Conservation (phyloP, 768 basidiomycete genomes). For the Serendipita sp. region DNA sequence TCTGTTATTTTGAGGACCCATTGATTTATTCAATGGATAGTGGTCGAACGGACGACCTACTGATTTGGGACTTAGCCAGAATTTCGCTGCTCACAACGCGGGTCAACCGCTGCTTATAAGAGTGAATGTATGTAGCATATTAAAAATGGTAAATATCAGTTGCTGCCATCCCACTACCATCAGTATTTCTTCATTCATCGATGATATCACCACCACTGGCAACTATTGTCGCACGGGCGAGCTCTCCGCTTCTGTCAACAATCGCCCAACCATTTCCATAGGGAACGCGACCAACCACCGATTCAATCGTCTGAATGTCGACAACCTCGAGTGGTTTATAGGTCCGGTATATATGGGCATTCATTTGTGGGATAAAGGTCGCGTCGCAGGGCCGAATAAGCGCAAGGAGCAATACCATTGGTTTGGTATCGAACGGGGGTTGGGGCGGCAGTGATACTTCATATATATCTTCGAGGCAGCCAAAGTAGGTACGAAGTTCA, state of each 20-base stretch:
- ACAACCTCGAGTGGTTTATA: constrained; percentile 12
- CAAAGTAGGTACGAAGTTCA: constrained; percentile 19
- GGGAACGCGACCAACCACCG: constrained; percentile 17
- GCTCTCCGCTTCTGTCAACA: constrained; percentile 18
- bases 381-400: constrained; percentile 11
- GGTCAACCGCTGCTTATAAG: background rate
- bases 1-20: background rate
- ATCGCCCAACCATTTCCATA: constrained; percentile 15
- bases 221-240: constrained; percentile 12
- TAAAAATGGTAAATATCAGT: too few species aligned
- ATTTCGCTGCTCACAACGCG: background rate
- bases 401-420: constrained; percentile 17
- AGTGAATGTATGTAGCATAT: too few species aligned
- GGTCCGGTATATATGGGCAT: constrained; percentile 7
- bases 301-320: constrained; percentile 17
- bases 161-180: too few species aligned
- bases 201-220: constrained; percentile 1
- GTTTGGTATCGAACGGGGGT: background rate
- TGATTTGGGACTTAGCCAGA: background rate
- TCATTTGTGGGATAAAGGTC: constrained; percentile 10
- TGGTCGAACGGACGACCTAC: background rate
- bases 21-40: background rate
- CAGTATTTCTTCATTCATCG: background rate
- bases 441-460: constrained; percentile 14
- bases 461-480: constrained; percentile 22